Conservation (phyloP, 2,329 filamentous ascomycete species). For the Cyanodermella asteris region DNA sequence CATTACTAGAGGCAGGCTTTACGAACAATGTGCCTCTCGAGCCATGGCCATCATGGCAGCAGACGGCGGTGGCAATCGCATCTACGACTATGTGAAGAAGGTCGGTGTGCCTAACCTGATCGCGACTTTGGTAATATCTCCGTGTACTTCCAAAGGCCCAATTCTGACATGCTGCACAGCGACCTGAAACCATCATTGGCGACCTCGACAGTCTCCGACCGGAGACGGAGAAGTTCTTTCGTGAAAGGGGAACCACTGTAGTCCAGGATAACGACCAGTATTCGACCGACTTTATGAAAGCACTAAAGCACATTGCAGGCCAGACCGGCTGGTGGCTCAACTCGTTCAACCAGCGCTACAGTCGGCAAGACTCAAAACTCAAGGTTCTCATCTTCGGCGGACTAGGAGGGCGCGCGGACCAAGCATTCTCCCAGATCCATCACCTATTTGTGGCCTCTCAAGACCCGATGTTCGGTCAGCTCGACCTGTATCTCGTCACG, state of each 20-base stretch:
- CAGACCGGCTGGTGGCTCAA: slow-evolving; percentile 4
- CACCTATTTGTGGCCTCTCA: slow-evolving; percentile 41
- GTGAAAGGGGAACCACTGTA: slow-evolving; percentile 35
- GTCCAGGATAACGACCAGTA: slow-evolving; percentile 60
- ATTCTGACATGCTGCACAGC: slow-evolving; percentile 12
- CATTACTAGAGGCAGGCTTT: too few species aligned
- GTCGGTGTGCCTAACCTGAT: too few species aligned
- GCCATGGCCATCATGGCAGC: too few species aligned
- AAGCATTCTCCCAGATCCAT: slow-evolving; percentile 73
- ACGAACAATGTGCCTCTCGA: too few species aligned
- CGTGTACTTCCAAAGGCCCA: too few species aligned
- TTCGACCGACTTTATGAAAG: slow-evolving; percentile 81
- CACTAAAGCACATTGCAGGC: slow-evolving; percentile 27
- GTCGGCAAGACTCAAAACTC: slow-evolving; percentile 12
- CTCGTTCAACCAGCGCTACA: not conserved
- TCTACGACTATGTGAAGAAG: too few species aligned
- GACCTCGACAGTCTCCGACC: slow-evolving; percentile 68
- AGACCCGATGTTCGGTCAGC: slow-evolving; percentile 25
- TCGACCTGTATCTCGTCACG: slow-evolving; percentile 57
- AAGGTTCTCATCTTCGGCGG: slow-evolving; percentile 69
- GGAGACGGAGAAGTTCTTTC: slow-evolving; percentile 44
- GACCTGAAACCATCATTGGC: slow-evolving; percentile 57
- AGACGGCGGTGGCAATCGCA: too few species aligned
- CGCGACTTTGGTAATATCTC: too few species aligned
- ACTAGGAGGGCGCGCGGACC: slow-evolving; percentile 75